Conservation (phyloP, 176 grass and related monocot species). For the Typha latifolia region DNA sequence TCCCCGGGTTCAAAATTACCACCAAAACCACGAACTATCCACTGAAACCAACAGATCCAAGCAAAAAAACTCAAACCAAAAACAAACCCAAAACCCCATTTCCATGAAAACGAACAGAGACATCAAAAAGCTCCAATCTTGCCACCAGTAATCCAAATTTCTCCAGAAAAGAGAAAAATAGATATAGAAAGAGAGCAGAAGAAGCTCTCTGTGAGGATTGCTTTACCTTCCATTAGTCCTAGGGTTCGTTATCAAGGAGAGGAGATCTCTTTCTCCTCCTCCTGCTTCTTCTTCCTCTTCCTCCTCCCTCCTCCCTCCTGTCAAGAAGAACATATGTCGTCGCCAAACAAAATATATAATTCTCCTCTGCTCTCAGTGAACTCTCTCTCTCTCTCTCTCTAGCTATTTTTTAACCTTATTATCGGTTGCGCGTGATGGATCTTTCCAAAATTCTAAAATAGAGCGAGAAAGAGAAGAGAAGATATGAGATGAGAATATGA, state of each 20-base stretch:
- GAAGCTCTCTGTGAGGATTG: no score
- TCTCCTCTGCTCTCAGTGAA: no score
- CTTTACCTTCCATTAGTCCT: conserved; percentile 29
- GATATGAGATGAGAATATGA: no score
- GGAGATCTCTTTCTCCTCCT: no score
- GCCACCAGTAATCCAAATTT: neutral
- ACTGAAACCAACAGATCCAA: neutral
- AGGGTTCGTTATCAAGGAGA: no score
- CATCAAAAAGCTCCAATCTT: neutral
- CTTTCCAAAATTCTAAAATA: no score
- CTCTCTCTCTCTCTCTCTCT: conserved; percentile 2
- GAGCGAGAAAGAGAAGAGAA: neutral
- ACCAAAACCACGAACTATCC: neutral
- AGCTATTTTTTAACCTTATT: neutral
- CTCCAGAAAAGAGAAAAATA: neutral
- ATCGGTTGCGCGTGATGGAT: no score
- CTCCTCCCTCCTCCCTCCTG: no score
- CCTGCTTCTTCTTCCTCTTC: neutral
- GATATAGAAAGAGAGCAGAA: no score
- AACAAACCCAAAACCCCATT: neutral
- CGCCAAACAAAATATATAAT: no score
- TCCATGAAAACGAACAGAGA: neutral
- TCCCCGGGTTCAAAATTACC: neutral
- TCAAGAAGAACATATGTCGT: no score
- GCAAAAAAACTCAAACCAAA: neutral